Evolutionary conservation across 2,329 filamentous ascomycete species (phyloP), one percentile per base, ranked within the genome.

Genomic region (Celoporthe dispersa): DNA sequence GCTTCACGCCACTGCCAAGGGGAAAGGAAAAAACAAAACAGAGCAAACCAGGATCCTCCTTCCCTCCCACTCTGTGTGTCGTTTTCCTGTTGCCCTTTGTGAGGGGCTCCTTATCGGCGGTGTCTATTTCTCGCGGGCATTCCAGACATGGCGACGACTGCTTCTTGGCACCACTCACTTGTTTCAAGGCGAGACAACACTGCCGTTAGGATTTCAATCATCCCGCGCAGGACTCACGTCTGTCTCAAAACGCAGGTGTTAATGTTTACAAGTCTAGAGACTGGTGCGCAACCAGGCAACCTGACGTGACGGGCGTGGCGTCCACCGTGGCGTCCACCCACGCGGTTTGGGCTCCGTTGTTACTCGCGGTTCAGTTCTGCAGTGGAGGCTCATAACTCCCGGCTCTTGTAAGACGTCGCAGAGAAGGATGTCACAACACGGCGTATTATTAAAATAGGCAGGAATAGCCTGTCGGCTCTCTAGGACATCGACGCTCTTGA

Each of bases 101-200:
- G 28, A 33, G 53, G n/a, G n/a, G 53, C 53, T 57, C 16, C 53
- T 31, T 3, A 31, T 31, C 25, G 28, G 53, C 9, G 7, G 4
- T 19, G 6, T 31, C 25, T 31, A 57, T 31, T 31, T 31, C 14
- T 57, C 53, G 28, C 28, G 28, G 53, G 25, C 53, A 57, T 57
- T 57, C 53, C 53, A 57, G 53, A 31, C 19, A 57, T 57, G 25
- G 53, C 53, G 53, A 57, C 53, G 53, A 57, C 53, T 55, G 53
- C 5, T n/a, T n/a, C 53, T 57, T 57, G 53, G 53, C 53, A 57
- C 53, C 12, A 12, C 53, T 57, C 53, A 31, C 25, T 57, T 31
- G 53, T 57, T 57, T 57, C 53, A 57, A 31, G 25, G 12, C 25
- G 53, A 57, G 53, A 57, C 53, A 33, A 31, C 53, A 19, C 28